Percentiles rank a stretch among this genome's conserved stretches.
These are phyloP conservation scores for Ophiostoma triangulosporum DNA, from an alignment of 2,329 filamentous ascomycete genomes.

Conservation along the genomic window DNA sequence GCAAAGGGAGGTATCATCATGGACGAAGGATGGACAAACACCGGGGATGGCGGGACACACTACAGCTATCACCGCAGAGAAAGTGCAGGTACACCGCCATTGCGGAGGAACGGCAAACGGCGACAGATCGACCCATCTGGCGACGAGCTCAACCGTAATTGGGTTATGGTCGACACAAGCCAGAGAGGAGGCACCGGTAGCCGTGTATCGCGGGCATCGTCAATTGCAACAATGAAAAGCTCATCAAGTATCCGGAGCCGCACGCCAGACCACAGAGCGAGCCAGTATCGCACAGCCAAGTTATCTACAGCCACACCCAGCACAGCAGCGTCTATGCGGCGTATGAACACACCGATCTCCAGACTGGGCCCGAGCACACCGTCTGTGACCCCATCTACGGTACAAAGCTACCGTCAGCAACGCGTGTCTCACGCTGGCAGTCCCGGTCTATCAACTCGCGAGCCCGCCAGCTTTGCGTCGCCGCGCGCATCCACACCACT, in stretches of 20 bases:
- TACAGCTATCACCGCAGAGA: background rate
- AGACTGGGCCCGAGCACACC: conserved; percentile 20
- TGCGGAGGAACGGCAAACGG: conserved; percentile 35
- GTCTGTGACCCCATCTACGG: background rate
- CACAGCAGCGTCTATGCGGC: conserved; percentile 24
- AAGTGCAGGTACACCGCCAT: background rate
- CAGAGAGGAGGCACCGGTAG: background rate
- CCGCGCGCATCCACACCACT: conserved; percentile 20
- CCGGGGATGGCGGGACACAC: background rate
- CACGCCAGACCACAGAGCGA: conserved; percentile 9
- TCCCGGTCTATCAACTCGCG: conserved; percentile 25
- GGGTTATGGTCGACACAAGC: conserved; percentile 50
- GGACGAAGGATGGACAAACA: background rate
- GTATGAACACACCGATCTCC: conserved; percentile 31
- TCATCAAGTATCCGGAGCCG: background rate
- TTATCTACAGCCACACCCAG: conserved; percentile 15
- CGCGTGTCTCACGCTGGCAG: conserved; percentile 35
- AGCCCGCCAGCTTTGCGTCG: conserved; percentile 41
- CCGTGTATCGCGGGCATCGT: background rate
- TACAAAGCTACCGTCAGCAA: conserved; percentile 10
- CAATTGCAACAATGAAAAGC: background rate
- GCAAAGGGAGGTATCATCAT: background rate
- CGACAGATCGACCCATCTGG: conserved; percentile 37
- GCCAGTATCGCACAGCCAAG: background rate
- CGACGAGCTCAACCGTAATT: conserved; percentile 50